A percentile compares a stretch with the other conserved stretches of the same genome.
Evolutionary conservation across 2,329 filamentous ascomycete genomes (phyloP).

Genomic region (Monosporascus sp.): DNA sequence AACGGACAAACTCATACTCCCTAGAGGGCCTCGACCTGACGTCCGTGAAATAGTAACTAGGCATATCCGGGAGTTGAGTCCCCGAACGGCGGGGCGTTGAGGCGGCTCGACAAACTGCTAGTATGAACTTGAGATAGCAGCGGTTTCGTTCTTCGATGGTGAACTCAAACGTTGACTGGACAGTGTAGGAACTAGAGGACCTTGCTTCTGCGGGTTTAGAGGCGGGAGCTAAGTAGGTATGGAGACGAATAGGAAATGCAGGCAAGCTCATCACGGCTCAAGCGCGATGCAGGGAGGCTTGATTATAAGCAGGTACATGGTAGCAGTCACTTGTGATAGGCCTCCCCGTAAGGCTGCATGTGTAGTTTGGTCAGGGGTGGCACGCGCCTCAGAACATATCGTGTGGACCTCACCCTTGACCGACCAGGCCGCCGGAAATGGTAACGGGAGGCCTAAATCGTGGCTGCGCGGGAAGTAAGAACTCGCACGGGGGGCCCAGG

Average conservation of each 20-base stretch:
- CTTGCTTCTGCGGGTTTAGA: slow-evolving; percentile 10
- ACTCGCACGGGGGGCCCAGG: neutral
- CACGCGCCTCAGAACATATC: slow-evolving; percentile 1
- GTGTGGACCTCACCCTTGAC: neutral
- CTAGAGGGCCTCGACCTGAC: slow-evolving; percentile 8
- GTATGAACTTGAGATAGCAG: too few relatives aligned
- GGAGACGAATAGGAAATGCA: slow-evolving; percentile 15
- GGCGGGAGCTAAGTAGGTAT: slow-evolving; percentile 20
- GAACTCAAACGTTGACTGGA: slow-evolving; percentile 9
- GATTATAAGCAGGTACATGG: slow-evolving; percentile 16
- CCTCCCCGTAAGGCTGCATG: slow-evolving; percentile 10
- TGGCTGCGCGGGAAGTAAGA: neutral
- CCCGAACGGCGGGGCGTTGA: neutral
- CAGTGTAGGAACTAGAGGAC: slow-evolving; percentile 4
- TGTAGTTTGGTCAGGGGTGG: neutral
- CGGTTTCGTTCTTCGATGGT: slow-evolving; percentile 4
- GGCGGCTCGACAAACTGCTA: neutral
- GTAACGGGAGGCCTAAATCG: neutral
- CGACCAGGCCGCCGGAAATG: neutral
- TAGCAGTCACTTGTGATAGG: slow-evolving; percentile 17
- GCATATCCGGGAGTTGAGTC: neutral
- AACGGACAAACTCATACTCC: slow-evolving; percentile 13
- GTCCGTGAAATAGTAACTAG: slow-evolving; percentile 8
- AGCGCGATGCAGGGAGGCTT: slow-evolving; percentile 12
- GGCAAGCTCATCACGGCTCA: slow-evolving; percentile 13